These are phyloP conservation scores for Cordyceps tenuipes DNA, from an alignment of 2,329 filamentous ascomycete species.

Conservation along the genomic window DNA sequence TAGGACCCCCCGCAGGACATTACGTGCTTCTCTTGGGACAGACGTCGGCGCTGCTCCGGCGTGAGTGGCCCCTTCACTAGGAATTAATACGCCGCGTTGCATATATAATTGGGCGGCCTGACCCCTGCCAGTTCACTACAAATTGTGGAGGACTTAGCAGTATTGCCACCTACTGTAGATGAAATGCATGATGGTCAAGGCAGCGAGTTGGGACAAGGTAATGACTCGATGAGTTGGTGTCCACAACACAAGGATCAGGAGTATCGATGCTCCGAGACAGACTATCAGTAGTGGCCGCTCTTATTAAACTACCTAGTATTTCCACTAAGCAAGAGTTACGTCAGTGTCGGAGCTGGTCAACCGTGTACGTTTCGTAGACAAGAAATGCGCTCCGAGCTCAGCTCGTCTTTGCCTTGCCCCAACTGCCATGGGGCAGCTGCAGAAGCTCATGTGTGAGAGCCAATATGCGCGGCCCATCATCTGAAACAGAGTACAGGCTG, in stretches of 20 bases:
- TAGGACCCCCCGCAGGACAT: not conserved
- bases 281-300: not conserved
- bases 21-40: not conserved
- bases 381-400: not conserved
- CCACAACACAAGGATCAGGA: not conserved
- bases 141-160: too few relatives aligned
- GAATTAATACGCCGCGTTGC: too few relatives aligned
- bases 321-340: not conserved
- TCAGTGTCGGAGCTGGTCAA: not conserved
- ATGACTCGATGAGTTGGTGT: not conserved
- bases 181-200: not conserved
- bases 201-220: not conserved
- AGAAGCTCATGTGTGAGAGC: not conserved
- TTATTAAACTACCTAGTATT: not conserved
- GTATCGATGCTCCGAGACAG: not conserved
- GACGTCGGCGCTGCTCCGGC: slow-evolving; percentile 8
- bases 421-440: not conserved
- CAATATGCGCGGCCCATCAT: slow-evolving; percentile 1
- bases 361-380: not conserved
- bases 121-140: too few relatives aligned
- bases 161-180: too few relatives aligned
- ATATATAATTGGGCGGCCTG: too few relatives aligned
- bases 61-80: not conserved
- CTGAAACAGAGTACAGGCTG: not conserved
- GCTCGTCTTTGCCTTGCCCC: not conserved